Evolutionary conservation across 2,329 filamentous ascomycete genomes (phyloP), one percentile per base, ranked within the genome.

Genomic region (Raffaelea ambrosiae): DNA sequence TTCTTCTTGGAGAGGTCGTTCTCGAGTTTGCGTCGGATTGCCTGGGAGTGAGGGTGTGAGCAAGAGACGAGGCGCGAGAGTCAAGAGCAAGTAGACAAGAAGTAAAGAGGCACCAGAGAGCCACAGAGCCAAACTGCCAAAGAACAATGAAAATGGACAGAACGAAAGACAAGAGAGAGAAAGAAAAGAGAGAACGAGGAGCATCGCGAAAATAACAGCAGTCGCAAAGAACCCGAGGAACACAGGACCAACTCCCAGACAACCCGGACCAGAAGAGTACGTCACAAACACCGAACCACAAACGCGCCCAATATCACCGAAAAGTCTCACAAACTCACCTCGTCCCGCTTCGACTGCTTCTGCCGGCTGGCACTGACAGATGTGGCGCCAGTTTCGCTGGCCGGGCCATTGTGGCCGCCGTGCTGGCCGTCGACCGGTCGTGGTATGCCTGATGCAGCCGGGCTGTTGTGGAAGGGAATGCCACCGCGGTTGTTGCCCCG

Each of bases 1-100:
- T 89, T 95, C 81, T 97, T 97, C 75, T 97, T 97, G 77, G 81
- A 94, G 71, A 98, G 84, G 65, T 98, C 93, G 62, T 80, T 91
- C 74, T 98, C 93, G 74, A 98, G 85, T 74, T 96, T 97, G 62
- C 83, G 83, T 61, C 93, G 88, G 64, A 98, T 97, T 46, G 93
- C 93, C 93, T 97, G 63, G 54, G 54, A 47, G 53, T 50, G 21
- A 26, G 44, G 39, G 54, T 52, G 57, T 69, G 55, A 68, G 66
- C 55, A 50, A 58, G 51, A 52, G 59, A 39, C 40, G 13, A 40
- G 16, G 26, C 2, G 18, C 26, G 11, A 7, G 36, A 26, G 23
- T 26, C 20, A 43, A 5, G 33, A 9, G 23, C 5, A 18, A n/a
- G n/a, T n/a, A n/a, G n/a, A n/a, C n/a, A n/a, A n/a, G n/a, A 21